Evolutionary conservation across 2,329 filamentous ascomycete species (phyloP).

Genomic region (Fusarium equiseti): DNA sequence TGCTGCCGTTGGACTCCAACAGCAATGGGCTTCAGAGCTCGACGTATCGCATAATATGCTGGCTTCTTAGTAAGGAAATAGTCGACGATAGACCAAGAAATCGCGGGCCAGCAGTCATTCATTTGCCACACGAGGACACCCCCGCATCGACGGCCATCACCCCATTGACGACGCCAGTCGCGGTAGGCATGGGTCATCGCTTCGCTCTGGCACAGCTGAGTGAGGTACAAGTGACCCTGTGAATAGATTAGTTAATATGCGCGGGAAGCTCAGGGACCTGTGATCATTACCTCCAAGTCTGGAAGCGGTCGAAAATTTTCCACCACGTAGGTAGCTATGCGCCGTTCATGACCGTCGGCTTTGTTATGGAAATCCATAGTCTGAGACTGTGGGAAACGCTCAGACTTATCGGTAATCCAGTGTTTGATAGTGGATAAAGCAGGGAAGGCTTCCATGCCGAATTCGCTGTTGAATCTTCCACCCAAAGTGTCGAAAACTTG

Average conservation of each 20-base stretch:
- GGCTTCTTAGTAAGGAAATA: conserved; percentile 8
- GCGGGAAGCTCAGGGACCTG: no score
- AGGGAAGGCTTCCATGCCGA: conserved; percentile 12
- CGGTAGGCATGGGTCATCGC: conserved; percentile 7
- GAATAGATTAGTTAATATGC: background rate
- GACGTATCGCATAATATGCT: background rate
- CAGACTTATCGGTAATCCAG: background rate
- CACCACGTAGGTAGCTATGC: conserved; percentile 1
- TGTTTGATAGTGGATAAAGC: background rate
- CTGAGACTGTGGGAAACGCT: conserved; percentile 3
- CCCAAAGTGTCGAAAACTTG: conserved; percentile 10
- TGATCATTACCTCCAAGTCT: background rate
- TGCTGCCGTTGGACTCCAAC: conserved; percentile 1
- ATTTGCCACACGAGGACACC: conserved; percentile 10
- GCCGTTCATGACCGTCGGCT: conserved; percentile 7
- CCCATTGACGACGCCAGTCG: conserved; percentile 10
- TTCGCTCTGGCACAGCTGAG: conserved; percentile 9
- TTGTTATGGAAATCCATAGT: conserved; percentile 13
- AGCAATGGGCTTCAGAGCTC: conserved; percentile 2
- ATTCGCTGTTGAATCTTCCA: conserved; percentile 12
- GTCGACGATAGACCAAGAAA: conserved; percentile 10
- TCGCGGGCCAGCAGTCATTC: conserved; percentile 8
- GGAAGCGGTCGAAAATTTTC: conserved; percentile 6
- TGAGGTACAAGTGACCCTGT: background rate
- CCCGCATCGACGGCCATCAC: background rate